Base-by-base conservation (phyloP, 148 eudicot genomes). In the Rhododendron griersonianum region DNA sequence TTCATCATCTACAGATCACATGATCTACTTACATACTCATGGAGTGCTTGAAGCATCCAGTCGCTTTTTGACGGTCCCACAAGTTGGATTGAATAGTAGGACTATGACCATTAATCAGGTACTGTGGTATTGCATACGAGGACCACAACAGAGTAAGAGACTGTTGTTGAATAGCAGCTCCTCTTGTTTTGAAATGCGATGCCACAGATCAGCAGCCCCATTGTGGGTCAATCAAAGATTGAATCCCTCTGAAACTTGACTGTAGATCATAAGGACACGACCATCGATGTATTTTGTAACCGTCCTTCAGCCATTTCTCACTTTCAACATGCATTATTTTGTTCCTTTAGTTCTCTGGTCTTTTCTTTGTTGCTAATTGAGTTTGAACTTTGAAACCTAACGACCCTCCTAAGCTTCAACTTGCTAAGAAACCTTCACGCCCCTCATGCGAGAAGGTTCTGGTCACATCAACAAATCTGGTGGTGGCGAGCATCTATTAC, bases 331-430 rank as follows among this genome's bases (percentile, higher is more conserved):
- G 48, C 25, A 75, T 16, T 13, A 33, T 15, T 33, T 19, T 16
- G 41, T 16, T 74, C 21, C 1, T 39, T 16, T 39, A 16, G 45
- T 73, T 5, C 39, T 35, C 75, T 10, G 78, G 78, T 74, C n/a
- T 35, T 77, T 7, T 39, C 25, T 19, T 21, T 30, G 35, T 77
- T 44, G 14, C 80, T 77, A 13, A 7, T 3, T 7, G 11, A 39
- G 50, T 77, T 77, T 77, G 80, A 77, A 77, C 11, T 77, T 77
- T 77, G 80, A 77, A 77, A 28, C 37, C 6, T 77, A 77, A 44
- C 50, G 30, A 44, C 81, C 81, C 81, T 48, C 35, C 33, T 19
- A 78, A 44, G 25, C n/a, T 45, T 78, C 81, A 47, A 48, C 37
- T 2, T n/a, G 8, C 47, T 48, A 15, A 45, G 59, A 48, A 79